Conservation (phyloP, 768 basidiomycete genomes). For the Pluteus cervinus region DNA sequence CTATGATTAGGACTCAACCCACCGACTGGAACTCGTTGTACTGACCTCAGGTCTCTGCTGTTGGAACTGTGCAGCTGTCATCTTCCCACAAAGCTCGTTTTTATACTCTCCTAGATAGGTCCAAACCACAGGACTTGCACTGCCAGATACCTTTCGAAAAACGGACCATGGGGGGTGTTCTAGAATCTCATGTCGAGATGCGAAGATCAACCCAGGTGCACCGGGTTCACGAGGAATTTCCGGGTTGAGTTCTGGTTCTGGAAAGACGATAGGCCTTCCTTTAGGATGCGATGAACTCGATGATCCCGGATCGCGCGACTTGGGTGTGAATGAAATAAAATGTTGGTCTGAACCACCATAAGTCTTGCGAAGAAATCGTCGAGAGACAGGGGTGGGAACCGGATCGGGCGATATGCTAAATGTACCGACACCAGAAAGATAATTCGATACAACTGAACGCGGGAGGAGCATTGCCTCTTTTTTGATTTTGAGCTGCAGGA, state of each 20-base stretch:
- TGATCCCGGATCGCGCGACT: constrained; percentile 6
- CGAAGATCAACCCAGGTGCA: constrained; percentile 19
- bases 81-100: constrained; percentile 11
- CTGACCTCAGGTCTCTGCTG: constrained; percentile 7
- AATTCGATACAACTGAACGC: no score
- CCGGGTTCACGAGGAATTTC: constrained; percentile 19
- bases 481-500: no score
- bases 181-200: constrained; percentile 20
- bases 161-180: constrained; percentile 16
- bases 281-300: constrained; percentile 1
- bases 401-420: no score
- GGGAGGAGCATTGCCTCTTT: no score
- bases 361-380: constrained; percentile 11
- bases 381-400: constrained; percentile 13
- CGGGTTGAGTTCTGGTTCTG: constrained; percentile 18
- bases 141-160: constrained; percentile 12
- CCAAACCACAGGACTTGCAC: constrained; percentile 10
- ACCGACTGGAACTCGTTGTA: no score
- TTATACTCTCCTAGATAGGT: constrained; percentile 21
- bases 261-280: constrained; percentile 15
- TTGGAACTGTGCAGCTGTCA: constrained; percentile 14
- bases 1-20: no score
- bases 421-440: no score
- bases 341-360: constrained; percentile 16
- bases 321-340: constrained; percentile 10